Conservation (phyloP, 495 filamentous ascomycete species). For the Penicillium silybi region DNA sequence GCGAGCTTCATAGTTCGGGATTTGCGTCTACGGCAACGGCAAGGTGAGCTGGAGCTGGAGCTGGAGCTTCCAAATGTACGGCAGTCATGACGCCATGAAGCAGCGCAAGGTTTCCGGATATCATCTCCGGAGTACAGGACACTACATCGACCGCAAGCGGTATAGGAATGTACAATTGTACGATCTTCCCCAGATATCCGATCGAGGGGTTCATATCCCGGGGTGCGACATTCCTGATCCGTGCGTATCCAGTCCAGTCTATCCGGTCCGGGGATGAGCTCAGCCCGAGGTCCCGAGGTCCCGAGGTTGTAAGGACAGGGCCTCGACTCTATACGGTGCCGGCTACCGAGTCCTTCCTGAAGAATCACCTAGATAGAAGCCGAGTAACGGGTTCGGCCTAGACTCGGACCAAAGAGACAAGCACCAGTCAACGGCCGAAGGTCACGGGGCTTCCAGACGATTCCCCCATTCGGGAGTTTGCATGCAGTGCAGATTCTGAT, state of each 20-base stretch:
- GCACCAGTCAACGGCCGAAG: not conserved
- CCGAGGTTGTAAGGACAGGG: too few relatives aligned
- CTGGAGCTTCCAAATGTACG: not conserved
- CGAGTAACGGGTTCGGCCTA: not conserved
- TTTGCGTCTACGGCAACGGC: not conserved
- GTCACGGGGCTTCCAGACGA: not conserved
- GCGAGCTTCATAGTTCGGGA: conserved; percentile 47
- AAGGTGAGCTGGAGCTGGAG: not conserved
- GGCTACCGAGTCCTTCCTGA: too few relatives aligned
- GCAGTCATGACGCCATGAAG: conserved; percentile 10
- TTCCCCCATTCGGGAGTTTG: not conserved
- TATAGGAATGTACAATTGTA: not conserved
- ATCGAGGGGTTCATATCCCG: not conserved
- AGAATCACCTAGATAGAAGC: too few relatives aligned
- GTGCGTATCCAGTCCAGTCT: not conserved
- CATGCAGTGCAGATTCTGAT: not conserved
- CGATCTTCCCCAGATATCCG: conserved; percentile 6
- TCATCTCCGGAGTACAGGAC: not conserved
- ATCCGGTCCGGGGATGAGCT: not conserved
- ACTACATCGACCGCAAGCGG: not conserved
- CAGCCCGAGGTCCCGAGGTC: too few relatives aligned
- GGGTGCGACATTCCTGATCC: conserved; percentile 1
- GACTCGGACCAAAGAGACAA: not conserved
- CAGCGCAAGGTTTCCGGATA: not conserved
- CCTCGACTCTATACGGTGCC: too few relatives aligned